Percentiles rank a stretch among this genome's conserved stretches.
Evolutionary conservation across 192 early-diverging fungal species (phyloP).

Genomic region (Pilobolus umbonatus): DNA sequence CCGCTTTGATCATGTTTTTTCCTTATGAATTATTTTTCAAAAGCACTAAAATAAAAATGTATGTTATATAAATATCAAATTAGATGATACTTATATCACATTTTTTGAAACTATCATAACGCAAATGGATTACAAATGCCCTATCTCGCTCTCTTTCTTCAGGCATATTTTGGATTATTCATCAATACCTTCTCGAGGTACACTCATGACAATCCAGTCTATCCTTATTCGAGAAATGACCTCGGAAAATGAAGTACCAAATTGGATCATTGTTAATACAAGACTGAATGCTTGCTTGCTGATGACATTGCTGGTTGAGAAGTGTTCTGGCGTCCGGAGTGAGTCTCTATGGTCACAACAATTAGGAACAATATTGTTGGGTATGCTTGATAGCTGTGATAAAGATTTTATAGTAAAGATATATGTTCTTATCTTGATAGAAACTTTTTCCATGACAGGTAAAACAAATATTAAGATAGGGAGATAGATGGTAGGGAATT

Average conservation of each 20-base stretch:
- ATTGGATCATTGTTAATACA: no score
- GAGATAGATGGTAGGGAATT: neutral
- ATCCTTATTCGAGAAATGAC: constrained; percentile 39
- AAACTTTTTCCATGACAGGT: constrained; percentile 52
- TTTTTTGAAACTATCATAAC: constrained; percentile 10
- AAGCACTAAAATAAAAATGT: no score
- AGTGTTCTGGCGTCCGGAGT: constrained; percentile 42
- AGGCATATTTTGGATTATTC: constrained; percentile 52
- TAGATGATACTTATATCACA: constrained; percentile 12
- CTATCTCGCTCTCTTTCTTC: constrained; percentile 39
- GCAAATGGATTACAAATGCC: constrained; percentile 28
- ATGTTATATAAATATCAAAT: neutral
- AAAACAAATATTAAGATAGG: constrained; percentile 19
- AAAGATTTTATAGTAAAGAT: constrained; percentile 34
- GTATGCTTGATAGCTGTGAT: constrained; percentile 28
- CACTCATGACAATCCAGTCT: constrained; percentile 32
- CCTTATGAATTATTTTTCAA: no score
- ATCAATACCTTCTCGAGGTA: constrained; percentile 44
- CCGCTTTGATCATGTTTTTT: no score
- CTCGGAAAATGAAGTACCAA: constrained; percentile 16
- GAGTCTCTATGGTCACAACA: constrained; percentile 38
- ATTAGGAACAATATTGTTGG: constrained; percentile 37
- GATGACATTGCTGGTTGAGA: neutral
- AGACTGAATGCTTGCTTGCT: no score
- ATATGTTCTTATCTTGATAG: constrained; percentile 44